Evolutionary conservation across 2,329 filamentous ascomycete genomes (phyloP).

Genomic region (Escovopsis sp.): DNA sequence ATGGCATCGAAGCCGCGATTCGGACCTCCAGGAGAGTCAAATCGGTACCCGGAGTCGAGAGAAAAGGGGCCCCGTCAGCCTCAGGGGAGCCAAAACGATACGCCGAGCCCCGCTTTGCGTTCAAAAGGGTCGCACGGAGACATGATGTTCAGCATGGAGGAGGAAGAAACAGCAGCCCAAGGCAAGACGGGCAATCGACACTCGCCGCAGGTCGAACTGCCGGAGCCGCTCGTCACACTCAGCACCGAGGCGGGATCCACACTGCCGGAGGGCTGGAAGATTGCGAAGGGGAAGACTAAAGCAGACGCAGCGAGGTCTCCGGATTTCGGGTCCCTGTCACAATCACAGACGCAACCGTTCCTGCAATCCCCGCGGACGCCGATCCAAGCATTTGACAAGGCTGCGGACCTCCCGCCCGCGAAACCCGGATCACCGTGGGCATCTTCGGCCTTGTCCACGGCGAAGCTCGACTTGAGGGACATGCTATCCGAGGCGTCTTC

Average conservation of each 20-base stretch:
- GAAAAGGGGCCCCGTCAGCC: slow-evolving; percentile 33
- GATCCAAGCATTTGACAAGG: background rate
- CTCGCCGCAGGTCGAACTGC: slow-evolving; percentile 10
- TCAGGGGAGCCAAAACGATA: slow-evolving; percentile 35
- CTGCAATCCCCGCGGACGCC: background rate
- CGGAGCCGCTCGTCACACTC: slow-evolving; percentile 9
- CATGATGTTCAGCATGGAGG: slow-evolving; percentile 90
- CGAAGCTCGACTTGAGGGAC: slow-evolving; percentile 59
- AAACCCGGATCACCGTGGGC: slow-evolving; percentile 33
- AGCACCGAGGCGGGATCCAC: slow-evolving; percentile 16
- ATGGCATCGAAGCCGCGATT: slow-evolving; percentile 45
- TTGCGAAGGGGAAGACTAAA: slow-evolving; percentile 13
- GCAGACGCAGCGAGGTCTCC: slow-evolving; percentile 7
- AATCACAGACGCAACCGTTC: background rate
- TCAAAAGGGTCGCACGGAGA: slow-evolving; percentile 57
- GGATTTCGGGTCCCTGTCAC: slow-evolving; percentile 6
- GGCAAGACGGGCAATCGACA: slow-evolving; percentile 16
- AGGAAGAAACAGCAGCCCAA: slow-evolving; percentile 35
- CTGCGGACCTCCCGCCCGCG: slow-evolving; percentile 2
- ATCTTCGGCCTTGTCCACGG: slow-evolving; percentile 33
- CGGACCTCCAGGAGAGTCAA: slow-evolving; percentile 50
- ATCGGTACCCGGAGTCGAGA: slow-evolving; percentile 22
- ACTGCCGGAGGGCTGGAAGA: slow-evolving; percentile 16
- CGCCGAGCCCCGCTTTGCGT: slow-evolving; percentile 51
- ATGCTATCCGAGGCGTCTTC: slow-evolving; percentile 52